Base-by-base conservation (phyloP, 2,329 filamentous ascomycete genomes). In the Pseudofabraea citricarpa region DNA sequence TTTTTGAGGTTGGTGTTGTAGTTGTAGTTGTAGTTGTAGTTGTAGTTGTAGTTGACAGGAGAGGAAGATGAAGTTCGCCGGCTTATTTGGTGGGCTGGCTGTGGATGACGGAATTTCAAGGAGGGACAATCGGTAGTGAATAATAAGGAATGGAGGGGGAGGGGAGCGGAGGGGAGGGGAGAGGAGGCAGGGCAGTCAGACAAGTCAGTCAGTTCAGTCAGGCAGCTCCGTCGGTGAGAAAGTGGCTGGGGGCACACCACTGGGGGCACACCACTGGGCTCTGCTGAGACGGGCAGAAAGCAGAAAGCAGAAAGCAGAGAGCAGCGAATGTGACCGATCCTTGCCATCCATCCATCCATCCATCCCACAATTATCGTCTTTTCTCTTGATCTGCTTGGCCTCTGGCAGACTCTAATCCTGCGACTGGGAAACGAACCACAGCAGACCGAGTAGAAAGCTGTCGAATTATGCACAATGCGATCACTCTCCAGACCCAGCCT, bases 41-140 rank as follows among this genome's bases (percentile, higher is more conserved):
- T 12, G 29, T 18, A 16, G 13, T 16, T 12, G 13, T 32, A 8
- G 29, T 22, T n/a, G 20, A 12, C 35, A n/a, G n/a, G n/a, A n/a
- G n/a, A n/a, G n/a, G n/a, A n/a, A n/a, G n/a, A n/a, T n/a, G n/a
- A n/a, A n/a, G n/a, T n/a, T n/a, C n/a, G n/a, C n/a, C n/a, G n/a
- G n/a, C n/a, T n/a, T n/a, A n/a, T n/a, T n/a, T n/a, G n/a, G n/a
- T n/a, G n/a, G n/a, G n/a, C n/a, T n/a, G n/a, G n/a, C n/a, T n/a
- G n/a, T 15, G 35, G 35, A 22, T 24, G 18, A 22, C 10, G 21
- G 15, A 22, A 37, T 13, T 37, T 10, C 21, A 15, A 23, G 19
- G 35, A 37, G 35, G 18, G 19, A 37, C 19, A 37, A 37, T 22
- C 35, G 35, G 23, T 37, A 37, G 35, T 23, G 19, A 18, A 20